A percentile compares a stretch with the other conserved stretches of the same genome.
Evolutionary conservation across 2,329 filamentous ascomycete species (phyloP).

Genomic region (Pseudocercospora fijiensis): DNA sequence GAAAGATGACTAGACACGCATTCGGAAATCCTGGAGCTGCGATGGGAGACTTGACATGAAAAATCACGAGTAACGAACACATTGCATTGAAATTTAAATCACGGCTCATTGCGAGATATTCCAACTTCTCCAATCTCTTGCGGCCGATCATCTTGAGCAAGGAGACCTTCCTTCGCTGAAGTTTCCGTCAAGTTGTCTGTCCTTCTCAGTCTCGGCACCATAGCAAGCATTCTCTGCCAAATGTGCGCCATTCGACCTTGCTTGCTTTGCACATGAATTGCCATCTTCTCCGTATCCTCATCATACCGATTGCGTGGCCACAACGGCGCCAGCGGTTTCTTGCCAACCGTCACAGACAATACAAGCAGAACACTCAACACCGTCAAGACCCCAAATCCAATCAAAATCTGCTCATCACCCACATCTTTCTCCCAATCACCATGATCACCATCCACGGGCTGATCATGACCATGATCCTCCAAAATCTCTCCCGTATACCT

Average conservation of each 20-base stretch:
- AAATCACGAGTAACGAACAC: background rate
- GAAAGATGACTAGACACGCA: background rate
- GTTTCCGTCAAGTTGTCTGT: conserved; percentile 7
- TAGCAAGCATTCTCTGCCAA: background rate
- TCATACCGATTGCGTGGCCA: background rate
- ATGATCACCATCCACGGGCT: background rate
- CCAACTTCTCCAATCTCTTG: background rate
- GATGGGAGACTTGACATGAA: background rate
- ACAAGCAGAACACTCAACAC: conserved; percentile 16
- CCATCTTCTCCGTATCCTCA: conserved; percentile 1
- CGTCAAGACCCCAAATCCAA: conserved; percentile 17
- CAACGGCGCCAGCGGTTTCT: background rate
- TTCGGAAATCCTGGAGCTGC: background rate
- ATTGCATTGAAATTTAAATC: background rate
- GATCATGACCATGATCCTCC: conserved; percentile 7
- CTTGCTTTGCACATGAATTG: background rate
- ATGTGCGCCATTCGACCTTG: background rate
- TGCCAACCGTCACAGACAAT: conserved; percentile 7
- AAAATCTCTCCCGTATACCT: background rate
- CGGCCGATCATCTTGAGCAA: background rate
- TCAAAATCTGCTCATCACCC: conserved; percentile 15
- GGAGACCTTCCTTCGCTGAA: conserved; percentile 10
- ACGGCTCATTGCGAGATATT: background rate
- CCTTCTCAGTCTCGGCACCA: background rate
- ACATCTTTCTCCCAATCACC: conserved; percentile 6